Evolutionary conservation across 1,284 basidiomycete species (phyloP), one percentile per base, ranked within the genome.

Genomic region (Apiotrichum mycotoxinovorans): DNA sequence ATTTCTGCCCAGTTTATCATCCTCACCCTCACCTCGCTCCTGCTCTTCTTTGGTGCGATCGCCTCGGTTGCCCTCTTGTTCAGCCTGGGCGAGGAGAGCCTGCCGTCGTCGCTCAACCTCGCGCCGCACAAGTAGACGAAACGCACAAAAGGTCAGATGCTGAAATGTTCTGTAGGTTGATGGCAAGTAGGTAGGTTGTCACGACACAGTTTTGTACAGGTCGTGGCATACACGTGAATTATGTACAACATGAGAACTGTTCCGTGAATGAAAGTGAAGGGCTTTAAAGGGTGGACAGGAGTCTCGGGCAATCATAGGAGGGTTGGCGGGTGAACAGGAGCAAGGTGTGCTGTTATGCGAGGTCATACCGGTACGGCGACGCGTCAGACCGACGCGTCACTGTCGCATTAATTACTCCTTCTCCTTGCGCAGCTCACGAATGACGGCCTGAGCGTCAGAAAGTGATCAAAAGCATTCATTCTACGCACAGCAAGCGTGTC

Each of bases 51-150:
- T 25, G 34, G 67, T 3, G 53, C 66, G 1, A 49, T 66, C 33
- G 72, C 65, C 14, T 66, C 66, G 18, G 66, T 75, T 57, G 60
- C 60, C 10, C 63, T 77, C 20, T 56, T 77, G 22, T 67, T 57
- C 44, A 56, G 65, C 1, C 64, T 77, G 22, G 75, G 75, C 20
- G 73, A 74, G 35, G 70, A 70, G n/a, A 67, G 66, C 52, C 61
- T 77, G 23, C 75, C 75, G 18, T 71, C 70, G n/a, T 75, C 75
- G 37, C 62, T 77, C 60, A 77, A 68, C 40, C 61, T 77, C 26
- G 68, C 70, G 20, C 61, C 46, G 27, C 17, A 8, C 33, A 51
- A 44, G 46, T 56, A 34, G 40, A 54, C 52, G 55, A 49, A 56
- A 43, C 17, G 26, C 15, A 34, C 40, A 27, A 30, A 46, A 25